These are phyloP conservation scores for Nepenthes alata DNA, from an alignment of 179 eudicot genomes.

Conservation along the genomic window DNA sequence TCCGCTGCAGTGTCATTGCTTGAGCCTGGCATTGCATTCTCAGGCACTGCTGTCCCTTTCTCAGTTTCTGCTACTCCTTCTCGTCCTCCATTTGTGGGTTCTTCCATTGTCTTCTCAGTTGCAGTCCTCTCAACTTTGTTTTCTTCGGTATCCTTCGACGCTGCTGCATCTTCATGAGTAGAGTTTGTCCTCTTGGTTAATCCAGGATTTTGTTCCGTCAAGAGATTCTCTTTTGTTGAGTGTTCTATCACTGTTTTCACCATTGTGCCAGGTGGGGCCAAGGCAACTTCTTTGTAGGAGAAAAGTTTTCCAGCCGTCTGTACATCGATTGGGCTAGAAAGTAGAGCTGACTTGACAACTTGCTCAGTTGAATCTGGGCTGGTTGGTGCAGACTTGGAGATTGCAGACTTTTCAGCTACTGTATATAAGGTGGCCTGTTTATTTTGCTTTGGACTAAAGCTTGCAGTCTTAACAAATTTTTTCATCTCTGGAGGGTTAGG, in stretches of 20 bases:
- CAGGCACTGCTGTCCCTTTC: slow-evolving; percentile 10
- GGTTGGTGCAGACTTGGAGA: slow-evolving; percentile 51
- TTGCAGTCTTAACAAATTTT: slow-evolving; percentile 48
- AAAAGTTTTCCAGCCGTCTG: slow-evolving; percentile 62
- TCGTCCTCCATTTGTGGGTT: slow-evolving; percentile 12
- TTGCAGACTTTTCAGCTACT: slow-evolving; percentile 27
- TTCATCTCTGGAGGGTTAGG: slow-evolving; percentile 30
- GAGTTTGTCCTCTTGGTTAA: slow-evolving; percentile 14
- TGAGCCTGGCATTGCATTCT: slow-evolving; percentile 5
- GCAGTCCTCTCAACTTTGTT: slow-evolving; percentile 17
- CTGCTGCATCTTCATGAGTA: slow-evolving; percentile 17
- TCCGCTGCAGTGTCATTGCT: slow-evolving; percentile 6
- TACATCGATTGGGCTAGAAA: slow-evolving; percentile 31
- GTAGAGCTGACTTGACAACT: slow-evolving; percentile 32
- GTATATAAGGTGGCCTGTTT: slow-evolving; percentile 19
- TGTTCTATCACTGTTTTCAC: slow-evolving; percentile 67
- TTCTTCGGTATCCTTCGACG: slow-evolving; percentile 11
- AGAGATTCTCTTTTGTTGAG: slow-evolving; percentile 31
- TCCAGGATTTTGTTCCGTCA: slow-evolving; percentile 15
- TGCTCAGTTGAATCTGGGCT: slow-evolving; percentile 49
- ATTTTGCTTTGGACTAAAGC: slow-evolving; percentile 50
- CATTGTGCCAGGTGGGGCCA: slow-evolving; percentile 86
- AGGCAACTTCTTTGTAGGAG: slow-evolving; percentile 94
- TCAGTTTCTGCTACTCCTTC: slow-evolving; percentile 8
- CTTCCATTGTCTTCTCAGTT: slow-evolving; percentile 14